Base-by-base conservation (phyloP, 805 yeast genomes). In the Pichia cabralensis region DNA sequence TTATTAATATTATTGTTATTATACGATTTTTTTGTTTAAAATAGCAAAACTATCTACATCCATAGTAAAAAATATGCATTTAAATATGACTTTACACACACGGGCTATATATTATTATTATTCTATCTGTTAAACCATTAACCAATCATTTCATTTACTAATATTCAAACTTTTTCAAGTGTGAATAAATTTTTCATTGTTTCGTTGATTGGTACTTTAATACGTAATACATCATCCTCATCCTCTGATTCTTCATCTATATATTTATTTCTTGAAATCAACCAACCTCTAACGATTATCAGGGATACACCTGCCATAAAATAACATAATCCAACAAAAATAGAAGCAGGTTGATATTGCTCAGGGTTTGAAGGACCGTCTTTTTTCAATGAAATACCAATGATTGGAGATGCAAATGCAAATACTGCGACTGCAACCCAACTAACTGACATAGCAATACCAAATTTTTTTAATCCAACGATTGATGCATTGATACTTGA, bases 261-360 rank as follows among this genome's bases (percentile, higher is more conserved):
- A 4, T 50, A 30, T 18, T 36, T 42, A 42, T 71, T 74, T 43
- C 83, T 60, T 12, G 71, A 69, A 18, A 71, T 60, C 10, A 76
- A 38, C 60, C 74, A 74, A 1, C 74, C 79, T 48, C 84, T 60
- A 35, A 74, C 45, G 3, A 71, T 22, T 34, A 67, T 52, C 27
- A 73, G 50, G 15, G 52, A 36, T 1, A 62, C 20, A 2, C 71
- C 64, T 9, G 74, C 67, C 9, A 56, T 71, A 15, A 70, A 39
- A 48, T 69, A 76, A 5, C 69, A 57, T n/a, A 60, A 49, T 0
- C 84, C 85, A 15, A 76, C 69, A 49, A 76, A 77, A 1, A 76
- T 61, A 1, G 77, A 62, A 8, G 80, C 72, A 41, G 71, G 46
- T 16, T 55, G 46, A 53, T 75, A 78, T 44, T 68, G 74, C 8